A percentile compares a stretch with the other conserved stretches of the same genome.
These are phyloP conservation scores for Durusdinium trenchii DNA, from an alignment of 73 alveolate genomes.

Conservation along the genomic window DNA sequence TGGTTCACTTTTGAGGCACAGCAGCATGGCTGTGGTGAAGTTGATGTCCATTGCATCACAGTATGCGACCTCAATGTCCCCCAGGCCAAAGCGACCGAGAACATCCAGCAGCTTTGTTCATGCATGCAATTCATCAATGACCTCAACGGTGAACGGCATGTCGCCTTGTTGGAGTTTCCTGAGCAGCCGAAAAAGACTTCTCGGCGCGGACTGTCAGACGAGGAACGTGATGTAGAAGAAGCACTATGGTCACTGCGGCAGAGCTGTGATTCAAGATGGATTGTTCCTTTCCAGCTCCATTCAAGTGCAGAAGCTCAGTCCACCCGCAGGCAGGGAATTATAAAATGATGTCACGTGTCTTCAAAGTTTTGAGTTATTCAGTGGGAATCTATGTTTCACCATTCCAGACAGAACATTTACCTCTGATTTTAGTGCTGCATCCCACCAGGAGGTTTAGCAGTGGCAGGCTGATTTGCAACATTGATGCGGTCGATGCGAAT, in stretches of 20 bases:
- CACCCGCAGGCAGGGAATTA: not conserved
- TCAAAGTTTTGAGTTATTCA: too few relatives aligned
- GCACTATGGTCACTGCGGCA: not conserved
- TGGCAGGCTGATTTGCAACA: not conserved
- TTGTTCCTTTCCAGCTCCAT: not conserved
- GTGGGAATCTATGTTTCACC: too few relatives aligned
- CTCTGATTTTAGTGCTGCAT: not conserved
- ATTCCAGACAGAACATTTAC: not conserved
- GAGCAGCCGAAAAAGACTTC: not conserved
- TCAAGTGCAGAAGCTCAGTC: not conserved
- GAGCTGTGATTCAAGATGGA: not conserved
- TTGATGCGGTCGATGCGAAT: not conserved
- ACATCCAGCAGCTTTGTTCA: not conserved
- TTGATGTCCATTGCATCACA: too few relatives aligned
- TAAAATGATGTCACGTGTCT: too few relatives aligned
- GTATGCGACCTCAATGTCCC: constrained; percentile 31
- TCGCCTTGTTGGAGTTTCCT: not conserved
- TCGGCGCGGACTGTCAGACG: constrained; percentile 10
- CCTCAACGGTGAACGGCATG: not conserved
- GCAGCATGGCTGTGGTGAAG: too few relatives aligned
- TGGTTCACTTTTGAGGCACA: too few relatives aligned
- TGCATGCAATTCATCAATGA: constrained; percentile 1
- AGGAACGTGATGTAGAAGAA: not conserved
- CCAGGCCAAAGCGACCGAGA: not conserved
- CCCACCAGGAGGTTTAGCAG: not conserved